Evolutionary conservation across 208 protist species (phyloP), one percentile per base, ranked within the genome.

Genomic region (Herpetomonas samuelpessoai): DNA sequence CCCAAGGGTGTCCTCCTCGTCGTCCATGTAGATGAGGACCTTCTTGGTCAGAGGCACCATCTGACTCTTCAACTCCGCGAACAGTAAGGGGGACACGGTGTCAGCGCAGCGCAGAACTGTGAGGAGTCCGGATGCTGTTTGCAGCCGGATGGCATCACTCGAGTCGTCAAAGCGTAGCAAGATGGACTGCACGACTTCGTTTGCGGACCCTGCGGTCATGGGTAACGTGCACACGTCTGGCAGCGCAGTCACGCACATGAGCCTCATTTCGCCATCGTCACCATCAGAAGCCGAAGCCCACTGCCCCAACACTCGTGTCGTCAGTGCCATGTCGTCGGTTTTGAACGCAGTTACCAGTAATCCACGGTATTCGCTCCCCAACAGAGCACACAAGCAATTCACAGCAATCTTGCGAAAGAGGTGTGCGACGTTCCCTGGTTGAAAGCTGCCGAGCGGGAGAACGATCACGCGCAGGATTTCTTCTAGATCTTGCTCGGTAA

Each of bases 361-460:
- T 0, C 3, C 45, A 21, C 68, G 55, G 57, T 86, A 73, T 3
- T 57, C 35, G 0, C 62, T 65, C 29, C 70, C 56, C 25, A 85
- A 35, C 19, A 93, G 6, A 22, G 87, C 83, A 53, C 79, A 91
- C 12, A 94, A 49, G 60, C 83, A 92, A 49, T 86, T 81, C 25
- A 96, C 57, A 35, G 91, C 83, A 39, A 93, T 72, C 56, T 96
- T 96, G 0, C 91, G 79, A 68, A 96, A 92, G 2, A 96, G 68
- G 63, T 89, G 83, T 6, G 81, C 79, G 12, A 75, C 71, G 46
- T 75, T 73, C 30, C 85, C 83, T 1, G 86, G 74, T 22, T 79
- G 81, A 65, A 93, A 96, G 0, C 46, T 48, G 2, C 70, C 71
- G 22, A 84, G 60, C 2, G 87, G 85, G 27, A 96, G 26, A 26